Conservation (phyloP, 352 stramenopile species). For the Thraustotheca clavata region DNA sequence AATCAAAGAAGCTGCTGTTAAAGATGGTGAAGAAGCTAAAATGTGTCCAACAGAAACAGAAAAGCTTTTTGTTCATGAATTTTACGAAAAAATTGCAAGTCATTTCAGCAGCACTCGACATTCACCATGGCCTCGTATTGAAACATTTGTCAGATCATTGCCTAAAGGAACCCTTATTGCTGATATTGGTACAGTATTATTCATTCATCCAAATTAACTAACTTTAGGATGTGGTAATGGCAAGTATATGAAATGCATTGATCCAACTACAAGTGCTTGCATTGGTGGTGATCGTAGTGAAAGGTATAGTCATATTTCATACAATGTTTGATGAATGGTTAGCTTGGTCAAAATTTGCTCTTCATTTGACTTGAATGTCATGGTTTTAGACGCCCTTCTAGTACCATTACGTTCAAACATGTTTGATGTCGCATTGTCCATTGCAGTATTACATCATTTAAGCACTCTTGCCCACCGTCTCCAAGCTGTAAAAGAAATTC, state of each 20-base stretch:
- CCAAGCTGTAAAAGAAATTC: constrained; percentile 62
- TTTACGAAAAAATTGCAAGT: constrained; percentile 75
- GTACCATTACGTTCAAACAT: constrained; percentile 63
- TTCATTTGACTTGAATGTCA: constrained; percentile 46
- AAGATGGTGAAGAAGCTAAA: constrained; percentile 2
- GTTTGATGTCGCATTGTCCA: constrained; percentile 74
- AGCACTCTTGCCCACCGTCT: constrained; percentile 62
- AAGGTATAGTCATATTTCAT: constrained; percentile 7
- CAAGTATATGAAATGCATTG: constrained; percentile 84
- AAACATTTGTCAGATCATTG: constrained; percentile 49
- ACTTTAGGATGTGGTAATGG: constrained; percentile 58
- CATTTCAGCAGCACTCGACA: constrained; percentile 85
- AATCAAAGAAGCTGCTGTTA: background rate
- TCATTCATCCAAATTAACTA: background rate
- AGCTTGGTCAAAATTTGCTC: constrained; percentile 60
- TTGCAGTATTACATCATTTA: constrained; percentile 79
- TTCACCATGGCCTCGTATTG: constrained; percentile 72
- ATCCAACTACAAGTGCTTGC: constrained; percentile 34
- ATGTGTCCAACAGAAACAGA: constrained; percentile 56
- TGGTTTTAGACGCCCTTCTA: constrained; percentile 63
- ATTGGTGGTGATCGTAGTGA: constrained; percentile 60
- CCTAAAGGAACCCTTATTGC: constrained; percentile 52
- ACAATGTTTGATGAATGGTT: background rate
- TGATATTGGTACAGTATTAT: constrained; percentile 51
- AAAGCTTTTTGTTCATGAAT: constrained; percentile 76